phyloP scores from a whole-genome alignment of 768 basidiomycete genomes.

The Kwoniella botswanensis region DNA sequence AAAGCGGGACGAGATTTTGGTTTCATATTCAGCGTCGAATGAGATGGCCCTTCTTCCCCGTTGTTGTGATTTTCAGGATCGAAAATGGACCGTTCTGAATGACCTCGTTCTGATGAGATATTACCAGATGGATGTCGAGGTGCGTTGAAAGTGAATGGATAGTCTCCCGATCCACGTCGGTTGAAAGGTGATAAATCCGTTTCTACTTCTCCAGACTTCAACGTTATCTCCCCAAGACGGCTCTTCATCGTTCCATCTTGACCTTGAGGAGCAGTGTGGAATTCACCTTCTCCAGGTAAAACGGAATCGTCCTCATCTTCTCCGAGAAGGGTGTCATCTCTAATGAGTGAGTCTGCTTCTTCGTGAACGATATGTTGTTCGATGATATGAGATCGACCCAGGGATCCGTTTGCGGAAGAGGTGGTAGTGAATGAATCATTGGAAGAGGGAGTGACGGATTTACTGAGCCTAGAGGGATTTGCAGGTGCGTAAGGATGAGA shows the following conservation, averaged over 20 bases:
- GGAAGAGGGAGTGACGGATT: slow-evolving; percentile 51
- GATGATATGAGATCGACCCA: slow-evolving; percentile 4
- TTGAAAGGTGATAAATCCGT: slow-evolving; percentile 46
- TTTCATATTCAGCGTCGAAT: slow-evolving; percentile 23
- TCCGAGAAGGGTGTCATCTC: slow-evolving; percentile 10
- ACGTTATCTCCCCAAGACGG: slow-evolving; percentile 19
- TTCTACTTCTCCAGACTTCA: slow-evolving; percentile 34
- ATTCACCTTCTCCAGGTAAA: slow-evolving; percentile 5
- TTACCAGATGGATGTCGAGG: slow-evolving; percentile 25
- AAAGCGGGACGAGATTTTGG: not conserved
- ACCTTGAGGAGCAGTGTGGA: slow-evolving; percentile 16
- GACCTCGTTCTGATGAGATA: not conserved
- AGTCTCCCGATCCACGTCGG: slow-evolving; percentile 24
- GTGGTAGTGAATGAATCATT: slow-evolving; percentile 26
- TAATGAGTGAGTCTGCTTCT: slow-evolving; percentile 20
- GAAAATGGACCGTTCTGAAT: slow-evolving; percentile 13
- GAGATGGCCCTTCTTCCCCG: slow-evolving; percentile 21
- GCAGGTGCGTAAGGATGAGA: slow-evolving; percentile 55
- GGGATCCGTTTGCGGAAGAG: slow-evolving; percentile 4
- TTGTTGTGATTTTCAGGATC: slow-evolving; percentile 13
- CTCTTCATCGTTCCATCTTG: slow-evolving; percentile 9
- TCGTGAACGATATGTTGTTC: slow-evolving; percentile 18
- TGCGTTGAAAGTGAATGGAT: slow-evolving; percentile 45
- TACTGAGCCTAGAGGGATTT: slow-evolving; percentile 52
- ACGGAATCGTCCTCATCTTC: slow-evolving; percentile 7